Conservation (phyloP, 345 rosid genomes). For the Carallia pectinifolia region DNA sequence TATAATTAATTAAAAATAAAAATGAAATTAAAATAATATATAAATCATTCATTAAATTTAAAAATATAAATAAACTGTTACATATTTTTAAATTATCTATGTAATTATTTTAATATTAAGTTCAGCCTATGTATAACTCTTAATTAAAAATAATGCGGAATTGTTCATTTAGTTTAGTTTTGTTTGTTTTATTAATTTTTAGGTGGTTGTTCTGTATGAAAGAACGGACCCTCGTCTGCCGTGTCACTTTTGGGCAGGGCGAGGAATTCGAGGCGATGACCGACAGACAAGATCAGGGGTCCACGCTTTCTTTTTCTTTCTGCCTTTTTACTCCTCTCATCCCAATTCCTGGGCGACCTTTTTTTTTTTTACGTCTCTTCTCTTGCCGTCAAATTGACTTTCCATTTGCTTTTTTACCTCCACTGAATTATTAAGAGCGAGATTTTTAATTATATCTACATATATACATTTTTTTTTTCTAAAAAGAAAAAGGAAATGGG, state of each 20-base stretch:
- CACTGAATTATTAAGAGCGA: no score
- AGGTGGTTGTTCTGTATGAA: conserved; percentile 16
- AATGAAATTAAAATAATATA: no score
- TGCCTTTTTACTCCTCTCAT: conserved; percentile 10
- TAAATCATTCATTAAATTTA: no score
- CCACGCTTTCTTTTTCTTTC: conserved; percentile 34
- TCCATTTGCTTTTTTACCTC: not conserved
- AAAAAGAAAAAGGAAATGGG: no score
- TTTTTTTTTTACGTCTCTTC: not conserved
- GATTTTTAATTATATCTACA: no score
- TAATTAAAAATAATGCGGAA: not conserved
- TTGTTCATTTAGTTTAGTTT: not conserved
- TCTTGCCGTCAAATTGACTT: conserved; percentile 29
- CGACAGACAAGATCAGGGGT: conserved; percentile 50
- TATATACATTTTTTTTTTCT: no score
- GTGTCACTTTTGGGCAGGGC: conserved; percentile 48
- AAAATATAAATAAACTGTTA: no score
- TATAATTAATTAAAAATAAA: not conserved
- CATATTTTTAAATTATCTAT: no score
- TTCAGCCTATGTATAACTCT: no score
- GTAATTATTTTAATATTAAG: no score
- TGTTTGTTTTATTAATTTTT: no score
- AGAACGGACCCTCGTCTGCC: conserved; percentile 48
- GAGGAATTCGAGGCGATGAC: conserved; percentile 55
- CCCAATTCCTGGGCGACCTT: conserved; percentile 27